Base-by-base conservation (phyloP, 352 stramenopile genomes). In the Saprolegnia diclina region DNA sequence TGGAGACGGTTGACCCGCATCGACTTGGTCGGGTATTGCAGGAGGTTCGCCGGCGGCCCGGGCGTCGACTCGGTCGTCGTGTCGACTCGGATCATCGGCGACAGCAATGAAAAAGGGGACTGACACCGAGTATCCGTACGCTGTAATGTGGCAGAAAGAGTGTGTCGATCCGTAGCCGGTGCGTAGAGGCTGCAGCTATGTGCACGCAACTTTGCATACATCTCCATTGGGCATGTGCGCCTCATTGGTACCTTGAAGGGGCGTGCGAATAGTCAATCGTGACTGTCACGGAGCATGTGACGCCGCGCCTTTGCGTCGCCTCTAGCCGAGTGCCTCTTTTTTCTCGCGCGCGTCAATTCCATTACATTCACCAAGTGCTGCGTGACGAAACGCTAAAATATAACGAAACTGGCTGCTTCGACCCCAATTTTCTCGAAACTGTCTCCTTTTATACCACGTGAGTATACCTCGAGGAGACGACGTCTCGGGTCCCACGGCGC, bases 61-160 rank as follows among this genome's bases (percentile, higher is more conserved):
- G 24, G 24, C 13, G 13, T n/a, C 24, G 52, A 26, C 52, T 59
- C 52, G 52, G 52, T 18, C 52, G 42, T 48, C 42, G 42, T 48
- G 42, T 59, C 52, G 52, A 59, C 52, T 16, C 52, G 52, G n/a
- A 59, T 59, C 52, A 59, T 59, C 19, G 13, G 24, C n/a, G 24
- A 24, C 52, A 42, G 24, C 24, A 59, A 40, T 59, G 52, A 35
- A 59, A 57, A 59, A 59, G 52, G 52, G 52, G 52, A 59, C 52
- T 59, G 52, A 59, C 52, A 59, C 52, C 13, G 42, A 48, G 42
- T n/a, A n/a, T n/a, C 42, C 42, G 42, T n/a, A 14, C 13, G 52
- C 11, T 59, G 52, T 59, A 59, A 59, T 24, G 52, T 9, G 52
- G 52, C 11, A 59, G 52, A 59, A 59, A 59, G 52, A 42, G 52